These are phyloP conservation scores for Collybia nuda DNA, from an alignment of 768 basidiomycete genomes.

Conservation along the genomic window DNA sequence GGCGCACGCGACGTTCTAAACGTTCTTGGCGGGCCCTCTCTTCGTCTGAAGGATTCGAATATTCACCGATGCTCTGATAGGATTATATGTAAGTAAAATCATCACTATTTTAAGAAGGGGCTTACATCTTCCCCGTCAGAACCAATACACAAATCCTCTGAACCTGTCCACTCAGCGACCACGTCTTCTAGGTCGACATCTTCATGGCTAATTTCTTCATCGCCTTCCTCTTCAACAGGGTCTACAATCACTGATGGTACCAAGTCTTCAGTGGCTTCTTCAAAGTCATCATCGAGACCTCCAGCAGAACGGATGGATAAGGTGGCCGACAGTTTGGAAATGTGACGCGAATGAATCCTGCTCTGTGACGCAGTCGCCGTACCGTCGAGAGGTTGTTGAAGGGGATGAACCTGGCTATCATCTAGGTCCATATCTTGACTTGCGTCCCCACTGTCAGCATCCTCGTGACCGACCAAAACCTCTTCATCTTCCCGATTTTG, in stretches of 20 bases:
- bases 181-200: constrained; percentile 32
- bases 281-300: constrained; percentile 40
- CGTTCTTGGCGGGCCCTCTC: constrained; percentile 75
- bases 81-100: constrained; percentile 8
- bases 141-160: constrained; percentile 61
- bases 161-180: constrained; percentile 81
- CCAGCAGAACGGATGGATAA: constrained; percentile 66
- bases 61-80: constrained; percentile 78
- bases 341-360: constrained; percentile 65
- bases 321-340: constrained; percentile 65
- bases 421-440: constrained; percentile 35
- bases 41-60: constrained; percentile 90
- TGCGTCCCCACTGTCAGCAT: constrained; percentile 1
- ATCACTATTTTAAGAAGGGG: constrained; percentile 11
- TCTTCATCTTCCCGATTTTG: constrained; percentile 19
- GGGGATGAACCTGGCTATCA: constrained; percentile 27
- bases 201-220: constrained; percentile 16
- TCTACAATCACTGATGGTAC: constrained; percentile 1
- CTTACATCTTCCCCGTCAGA: constrained; percentile 70
- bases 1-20: constrained; percentile 60
- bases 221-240: constrained; percentile 6
- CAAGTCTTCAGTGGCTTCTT: constrained; percentile 20
- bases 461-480: constrained; percentile 15
- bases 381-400: constrained; percentile 32
- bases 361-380: constrained; percentile 49